Evolutionary conservation across 75 land plant species (phyloP).

Genomic region (Picea glauca): DNA sequence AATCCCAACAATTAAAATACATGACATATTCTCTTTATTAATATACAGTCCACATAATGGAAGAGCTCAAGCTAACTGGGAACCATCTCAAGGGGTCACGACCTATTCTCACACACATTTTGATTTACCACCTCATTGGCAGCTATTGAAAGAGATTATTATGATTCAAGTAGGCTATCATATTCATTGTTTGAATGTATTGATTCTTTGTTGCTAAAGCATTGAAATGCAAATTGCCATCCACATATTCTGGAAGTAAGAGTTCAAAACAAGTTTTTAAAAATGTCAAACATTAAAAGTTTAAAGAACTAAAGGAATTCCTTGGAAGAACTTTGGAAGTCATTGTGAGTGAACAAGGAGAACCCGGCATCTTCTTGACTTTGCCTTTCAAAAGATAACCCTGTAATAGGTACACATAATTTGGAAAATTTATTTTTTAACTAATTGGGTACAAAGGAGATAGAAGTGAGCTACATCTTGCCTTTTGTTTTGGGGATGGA

Average conservation of each 20-base stretch:
- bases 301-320: neutral
- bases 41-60: constrained; percentile 92
- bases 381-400: neutral
- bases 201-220: constrained; percentile 2
- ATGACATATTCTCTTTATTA: neutral
- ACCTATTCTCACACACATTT: constrained; percentile 80
- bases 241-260: too few relatives aligned
- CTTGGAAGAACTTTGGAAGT: neutral
- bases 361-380: neutral
- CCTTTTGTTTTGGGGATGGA: neutral
- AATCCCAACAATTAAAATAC: neutral
- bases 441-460: neutral
- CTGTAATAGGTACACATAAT: neutral
- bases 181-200: neutral
- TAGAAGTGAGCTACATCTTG: neutral
- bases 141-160: constrained; percentile 80
- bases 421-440: neutral
- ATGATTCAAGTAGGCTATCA: constrained; percentile 50
- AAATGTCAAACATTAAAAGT: neutral
- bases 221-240: neutral
- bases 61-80: constrained; percentile 94
- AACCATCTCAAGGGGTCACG: constrained; percentile 94
- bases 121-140: constrained; percentile 78
- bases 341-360: neutral
- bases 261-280: neutral